Base-by-base conservation (phyloP, 1,284 basidiomycete species). In the Microbotryum violaceum region DNA sequence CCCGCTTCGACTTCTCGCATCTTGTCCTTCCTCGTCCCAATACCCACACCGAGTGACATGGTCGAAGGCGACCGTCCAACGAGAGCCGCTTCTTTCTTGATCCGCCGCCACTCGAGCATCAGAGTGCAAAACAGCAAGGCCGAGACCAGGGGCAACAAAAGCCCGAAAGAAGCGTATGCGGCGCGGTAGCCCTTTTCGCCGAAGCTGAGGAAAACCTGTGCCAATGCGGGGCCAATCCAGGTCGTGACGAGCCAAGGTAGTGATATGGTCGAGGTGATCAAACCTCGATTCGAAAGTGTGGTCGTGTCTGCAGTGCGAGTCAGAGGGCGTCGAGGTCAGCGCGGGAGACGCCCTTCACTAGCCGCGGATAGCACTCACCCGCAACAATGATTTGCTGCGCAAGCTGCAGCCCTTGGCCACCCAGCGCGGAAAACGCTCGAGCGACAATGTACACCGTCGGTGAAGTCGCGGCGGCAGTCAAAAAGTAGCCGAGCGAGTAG, bases 341-440 rank as follows among this genome's bases (percentile, higher is more conserved):
- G 37, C 14, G 37, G 16, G 37, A 42, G 37, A 10, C 37, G 12
- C 37, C 16, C 12, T 6, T 42, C 37, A 12, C 16, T 12, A 42
- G 37, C 37, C 37, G 37, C 37, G 37, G 37, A 42, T 12, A 6
- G 29, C 37, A 61, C 62, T 23, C 7, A 67, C 65, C 65, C 20
- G 70, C 72, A 9, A 74, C 69, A 46, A 74, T 69, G 54, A 74
- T 70, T 57, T 72, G 70, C 50, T 73, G 71, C 3, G 70, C 65
- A 14, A 74, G 65, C 42, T 72, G 70, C 23, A 74, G 62, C 16
- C 72, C 72, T 61, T 72, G 71, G 0, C 66, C 68, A 12, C 72
- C 72, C 6, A 73, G 63, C 1, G 71, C 62, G 1, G 71, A 64
- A 27, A 73, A 55, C 0, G 70, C 68, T 18, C 70, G 60, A 3